Conservation (phyloP, 1,284 basidiomycete species). For the Exobasidium cylindrosporum region DNA sequence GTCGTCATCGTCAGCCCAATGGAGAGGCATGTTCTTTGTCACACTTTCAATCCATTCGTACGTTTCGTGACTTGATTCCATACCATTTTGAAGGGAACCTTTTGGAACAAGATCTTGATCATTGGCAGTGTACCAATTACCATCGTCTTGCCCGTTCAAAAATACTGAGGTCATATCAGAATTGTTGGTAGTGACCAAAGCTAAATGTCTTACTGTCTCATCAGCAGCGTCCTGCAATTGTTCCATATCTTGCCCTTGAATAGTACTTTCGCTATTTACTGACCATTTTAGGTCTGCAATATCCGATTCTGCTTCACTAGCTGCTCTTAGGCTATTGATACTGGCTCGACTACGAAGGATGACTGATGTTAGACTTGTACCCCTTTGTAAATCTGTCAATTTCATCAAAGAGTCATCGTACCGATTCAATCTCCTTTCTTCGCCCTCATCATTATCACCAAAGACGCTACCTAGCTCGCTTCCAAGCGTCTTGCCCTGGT, state of each 20-base stretch:
- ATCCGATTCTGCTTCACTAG: conserved; percentile 19
- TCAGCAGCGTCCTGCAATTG: not conserved
- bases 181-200: not conserved
- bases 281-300: conserved; percentile 23
- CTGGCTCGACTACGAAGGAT: conserved; percentile 4
- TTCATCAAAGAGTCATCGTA: conserved; percentile 1
- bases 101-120: conserved; percentile 25
- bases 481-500: conserved; percentile 17
- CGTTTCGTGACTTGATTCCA: conserved; percentile 32
- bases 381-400: not conserved
- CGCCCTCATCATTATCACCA: conserved; percentile 29
- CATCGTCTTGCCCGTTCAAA: not conserved
- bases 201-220: not conserved
- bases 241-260: too few species aligned
- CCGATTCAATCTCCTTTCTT: too few species aligned
- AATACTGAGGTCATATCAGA: conserved; percentile 4
- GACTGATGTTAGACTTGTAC: not conserved
- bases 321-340: conserved; percentile 3
- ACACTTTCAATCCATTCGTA: conserved; percentile 38
- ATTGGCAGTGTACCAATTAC: not conserved
- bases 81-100: conserved; percentile 30
- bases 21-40: conserved; percentile 30
- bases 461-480: conserved; percentile 48
- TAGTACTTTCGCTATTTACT: not conserved
- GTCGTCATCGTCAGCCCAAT: conserved; percentile 50